These are phyloP conservation scores for Lactarius sanguifluus DNA, from an alignment of 768 basidiomycete genomes.

Conservation along the genomic window DNA sequence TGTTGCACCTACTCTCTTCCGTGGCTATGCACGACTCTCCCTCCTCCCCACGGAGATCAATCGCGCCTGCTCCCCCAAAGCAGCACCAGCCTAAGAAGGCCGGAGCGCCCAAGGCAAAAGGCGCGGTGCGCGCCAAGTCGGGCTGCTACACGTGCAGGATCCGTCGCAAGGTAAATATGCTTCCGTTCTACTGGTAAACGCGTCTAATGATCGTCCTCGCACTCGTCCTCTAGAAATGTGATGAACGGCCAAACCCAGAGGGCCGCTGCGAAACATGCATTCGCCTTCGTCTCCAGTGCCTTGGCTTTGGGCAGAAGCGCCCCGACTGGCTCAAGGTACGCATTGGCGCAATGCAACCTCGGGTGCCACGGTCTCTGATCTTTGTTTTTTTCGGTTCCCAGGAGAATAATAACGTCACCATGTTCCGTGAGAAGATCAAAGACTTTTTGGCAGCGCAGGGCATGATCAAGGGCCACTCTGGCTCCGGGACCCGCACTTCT, in stretches of 20 bases:
- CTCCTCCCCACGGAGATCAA: conserved; percentile 36
- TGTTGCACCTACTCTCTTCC: conserved; percentile 29
- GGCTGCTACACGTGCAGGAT: conserved; percentile 90
- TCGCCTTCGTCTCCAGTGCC: conserved; percentile 78
- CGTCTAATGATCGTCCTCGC: conserved; percentile 22
- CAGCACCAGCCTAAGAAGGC: conserved; percentile 41
- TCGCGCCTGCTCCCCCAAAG: conserved; percentile 37
- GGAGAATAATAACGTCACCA: conserved; percentile 68
- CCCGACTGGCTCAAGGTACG: conserved; percentile 83
- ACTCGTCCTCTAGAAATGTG: conserved; percentile 78
- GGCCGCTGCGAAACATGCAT: conserved; percentile 74
- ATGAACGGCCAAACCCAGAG: conserved; percentile 62
- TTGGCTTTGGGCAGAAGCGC: conserved; percentile 82
- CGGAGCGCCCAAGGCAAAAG: conserved; percentile 72
- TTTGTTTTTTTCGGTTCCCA: conserved; percentile 34
- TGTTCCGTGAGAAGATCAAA: conserved; percentile 77
- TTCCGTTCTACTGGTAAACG: conserved; percentile 13
- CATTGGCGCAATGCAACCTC: conserved; percentile 26
- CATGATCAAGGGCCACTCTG: conserved; percentile 88
- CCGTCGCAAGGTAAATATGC: conserved; percentile 60
- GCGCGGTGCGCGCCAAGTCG: conserved; percentile 80
- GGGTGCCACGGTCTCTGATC: neutral
- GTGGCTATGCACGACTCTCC: conserved; percentile 38
- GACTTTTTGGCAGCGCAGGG: conserved; percentile 75
- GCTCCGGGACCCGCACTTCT: conserved; percentile 56